These are phyloP conservation scores for Termitomyces sp. DNA, from an alignment of 768 basidiomycete species.

Conservation along the genomic window DNA sequence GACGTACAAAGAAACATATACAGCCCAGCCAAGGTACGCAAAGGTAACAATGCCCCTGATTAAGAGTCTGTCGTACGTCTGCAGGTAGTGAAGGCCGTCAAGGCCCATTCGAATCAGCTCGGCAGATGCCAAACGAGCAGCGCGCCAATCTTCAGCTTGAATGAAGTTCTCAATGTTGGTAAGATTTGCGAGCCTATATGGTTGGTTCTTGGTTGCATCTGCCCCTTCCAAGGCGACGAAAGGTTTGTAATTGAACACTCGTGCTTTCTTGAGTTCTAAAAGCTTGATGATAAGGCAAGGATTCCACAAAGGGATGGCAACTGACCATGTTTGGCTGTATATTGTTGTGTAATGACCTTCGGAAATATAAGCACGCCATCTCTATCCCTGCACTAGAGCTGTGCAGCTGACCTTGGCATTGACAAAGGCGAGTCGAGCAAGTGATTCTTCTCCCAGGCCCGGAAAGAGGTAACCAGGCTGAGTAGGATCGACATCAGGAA, in stretches of 20 bases:
- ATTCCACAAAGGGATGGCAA: neutral
- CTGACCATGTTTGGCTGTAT: constrained; percentile 72
- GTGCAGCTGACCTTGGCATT: constrained; percentile 53
- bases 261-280: constrained; percentile 57
- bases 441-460: constrained; percentile 40
- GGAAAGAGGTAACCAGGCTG: constrained; percentile 56
- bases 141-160: constrained; percentile 35
- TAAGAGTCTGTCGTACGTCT: constrained; percentile 81
- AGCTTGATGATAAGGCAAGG: neutral
- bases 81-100: constrained; percentile 70
- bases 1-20: constrained; percentile 59
- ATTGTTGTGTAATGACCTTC: constrained; percentile 73
- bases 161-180: constrained; percentile 46
- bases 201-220: constrained; percentile 18
- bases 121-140: constrained; percentile 45
- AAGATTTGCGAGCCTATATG: constrained; percentile 34
- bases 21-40: constrained; percentile 82
- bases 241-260: constrained; percentile 61
- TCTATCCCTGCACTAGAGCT: neutral
- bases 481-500: constrained; percentile 70
- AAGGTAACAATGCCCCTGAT: constrained; percentile 65
- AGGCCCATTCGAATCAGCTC: constrained; percentile 55
- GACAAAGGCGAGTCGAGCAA: constrained; percentile 54
- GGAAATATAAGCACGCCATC: neutral
- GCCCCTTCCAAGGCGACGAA: constrained; percentile 45